Base-by-base conservation (phyloP, 2,329 filamentous ascomycete species). In the Mollisiaceae sp. region DNA sequence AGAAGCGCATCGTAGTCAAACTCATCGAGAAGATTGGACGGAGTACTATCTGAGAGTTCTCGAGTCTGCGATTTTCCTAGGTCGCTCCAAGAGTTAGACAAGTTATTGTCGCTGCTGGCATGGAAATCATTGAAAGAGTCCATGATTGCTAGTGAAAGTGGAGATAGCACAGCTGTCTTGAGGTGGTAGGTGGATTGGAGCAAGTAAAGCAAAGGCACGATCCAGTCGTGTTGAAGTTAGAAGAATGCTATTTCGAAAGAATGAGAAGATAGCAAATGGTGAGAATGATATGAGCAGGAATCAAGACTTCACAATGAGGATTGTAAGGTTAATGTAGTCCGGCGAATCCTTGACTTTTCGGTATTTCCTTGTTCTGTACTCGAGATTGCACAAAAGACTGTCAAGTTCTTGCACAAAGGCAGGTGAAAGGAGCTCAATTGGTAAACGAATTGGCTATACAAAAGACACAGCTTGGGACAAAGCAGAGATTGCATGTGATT, bases 151-250 rank as follows among this genome's bases (percentile, higher is more conserved):
- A 41, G 3, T 18, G 50, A 56, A 50, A 20, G 45, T 18, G 9
- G 24, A 8, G 39, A 58, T 63, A 69, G 64, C 64, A n/a, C 60
- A 62, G 60, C 64, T 68, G 68, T 56, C 41, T 64, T 60, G 56
- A 11, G 32, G 55, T 57, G 39, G 20, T 57, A 22, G 43, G n/a
- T 59, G 50, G 20, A 22, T 32, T 24, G 24, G 5, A 45, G n/a
- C 59, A 38, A 57, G 55, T 41, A 22, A 35, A 43, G 38, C 22
- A 36, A 52, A 39, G 55, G 18, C 64, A 67, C 67, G 67, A 69
- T 57, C 67, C 67, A 63, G 67, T 67, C 67, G 67, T 64, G 65
- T 45, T 50, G 8, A 59, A 56, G 24, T 35, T 39, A 41, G 50
- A 38, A 43, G 15, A 54, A 20, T 27, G 50, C 50, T 54, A 24